Conservation (phyloP, 2,329 filamentous ascomycete species). For the Fusarium musae region DNA sequence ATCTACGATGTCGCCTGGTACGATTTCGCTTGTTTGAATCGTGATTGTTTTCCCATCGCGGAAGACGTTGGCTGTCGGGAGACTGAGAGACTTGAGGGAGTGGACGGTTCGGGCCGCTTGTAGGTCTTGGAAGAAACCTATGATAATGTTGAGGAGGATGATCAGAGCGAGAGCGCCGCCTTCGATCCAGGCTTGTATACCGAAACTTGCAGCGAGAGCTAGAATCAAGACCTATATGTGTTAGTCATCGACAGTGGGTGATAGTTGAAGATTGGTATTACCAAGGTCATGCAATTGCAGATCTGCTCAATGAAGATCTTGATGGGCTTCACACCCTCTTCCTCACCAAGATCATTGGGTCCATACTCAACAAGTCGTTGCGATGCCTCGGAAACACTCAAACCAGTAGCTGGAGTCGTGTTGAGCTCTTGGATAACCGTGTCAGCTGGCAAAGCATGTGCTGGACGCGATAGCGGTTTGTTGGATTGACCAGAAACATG, state of each 20-base stretch:
- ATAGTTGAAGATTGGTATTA: constrained; percentile 39
- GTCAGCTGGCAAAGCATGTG: constrained; percentile 68
- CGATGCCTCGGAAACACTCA: constrained; percentile 65
- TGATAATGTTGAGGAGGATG: constrained; percentile 67
- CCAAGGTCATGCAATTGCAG: constrained; percentile 76
- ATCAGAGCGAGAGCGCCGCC: constrained; percentile 67
- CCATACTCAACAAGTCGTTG: constrained; percentile 67
- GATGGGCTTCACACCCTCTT: constrained; percentile 66
- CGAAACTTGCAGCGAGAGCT: constrained; percentile 66
- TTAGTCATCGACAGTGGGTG: not conserved
- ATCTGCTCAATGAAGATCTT: constrained; percentile 74
- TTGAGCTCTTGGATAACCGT: constrained; percentile 65
- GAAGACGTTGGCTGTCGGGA: constrained; percentile 35
- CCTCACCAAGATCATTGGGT: constrained; percentile 70
- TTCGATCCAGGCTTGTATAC: constrained; percentile 68
- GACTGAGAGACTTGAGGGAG: constrained; percentile 54
- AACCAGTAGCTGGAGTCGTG: constrained; percentile 66
- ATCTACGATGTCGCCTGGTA: constrained; percentile 65
- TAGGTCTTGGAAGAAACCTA: constrained; percentile 59
- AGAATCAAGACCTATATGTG: constrained; percentile 59
- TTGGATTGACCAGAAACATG: constrained; percentile 56
- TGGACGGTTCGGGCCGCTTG: constrained; percentile 61
- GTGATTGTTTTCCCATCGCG: constrained; percentile 29
- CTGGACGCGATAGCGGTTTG: constrained; percentile 66
- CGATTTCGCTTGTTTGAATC: constrained; percentile 25